Percentiles rank a stretch among this genome's conserved stretches.
phyloP scores from a whole-genome alignment of 495 filamentous ascomycete genomes.

The Tetracladium setigerum region DNA sequence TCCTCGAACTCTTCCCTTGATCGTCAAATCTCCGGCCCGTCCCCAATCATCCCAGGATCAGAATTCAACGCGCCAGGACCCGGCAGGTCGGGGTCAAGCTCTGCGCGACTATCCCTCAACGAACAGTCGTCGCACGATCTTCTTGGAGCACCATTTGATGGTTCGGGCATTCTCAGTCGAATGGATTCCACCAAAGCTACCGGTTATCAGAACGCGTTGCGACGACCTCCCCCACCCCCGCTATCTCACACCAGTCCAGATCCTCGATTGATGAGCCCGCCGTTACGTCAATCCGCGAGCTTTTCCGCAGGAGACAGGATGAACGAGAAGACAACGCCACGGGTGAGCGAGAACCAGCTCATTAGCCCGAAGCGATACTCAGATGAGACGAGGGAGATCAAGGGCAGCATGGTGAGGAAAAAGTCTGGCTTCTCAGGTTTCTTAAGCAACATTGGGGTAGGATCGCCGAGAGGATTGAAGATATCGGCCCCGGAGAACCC shows the following conservation, averaged over 20 bases:
- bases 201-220: constrained; percentile 35
- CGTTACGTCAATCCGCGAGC: constrained; percentile 73
- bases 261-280: constrained; percentile 44
- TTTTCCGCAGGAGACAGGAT: constrained; percentile 57
- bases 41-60: constrained; percentile 35
- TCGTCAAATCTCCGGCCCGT: constrained; percentile 29
- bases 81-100: background rate
- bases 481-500: constrained; percentile 96
- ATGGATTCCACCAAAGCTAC: constrained; percentile 57
- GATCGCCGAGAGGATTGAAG: constrained; percentile 80
- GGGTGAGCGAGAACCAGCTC: constrained; percentile 50
- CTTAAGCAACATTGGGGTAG: constrained; percentile 77
- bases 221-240: constrained; percentile 42
- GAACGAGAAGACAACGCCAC: constrained; percentile 38
- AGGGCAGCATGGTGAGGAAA: constrained; percentile 59
- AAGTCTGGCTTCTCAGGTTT: constrained; percentile 94
- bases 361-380: constrained; percentile 71
- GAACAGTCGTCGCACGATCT: constrained; percentile 64
- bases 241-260: constrained; percentile 53
- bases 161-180: constrained; percentile 60
- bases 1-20: constrained; percentile 35
- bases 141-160: constrained; percentile 61
- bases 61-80: constrained; percentile 29
- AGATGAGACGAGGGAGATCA: constrained; percentile 64
- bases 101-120: constrained; percentile 7